Conservation (phyloP, 768 basidiomycete species). For the Tephrocybe sp. region DNA sequence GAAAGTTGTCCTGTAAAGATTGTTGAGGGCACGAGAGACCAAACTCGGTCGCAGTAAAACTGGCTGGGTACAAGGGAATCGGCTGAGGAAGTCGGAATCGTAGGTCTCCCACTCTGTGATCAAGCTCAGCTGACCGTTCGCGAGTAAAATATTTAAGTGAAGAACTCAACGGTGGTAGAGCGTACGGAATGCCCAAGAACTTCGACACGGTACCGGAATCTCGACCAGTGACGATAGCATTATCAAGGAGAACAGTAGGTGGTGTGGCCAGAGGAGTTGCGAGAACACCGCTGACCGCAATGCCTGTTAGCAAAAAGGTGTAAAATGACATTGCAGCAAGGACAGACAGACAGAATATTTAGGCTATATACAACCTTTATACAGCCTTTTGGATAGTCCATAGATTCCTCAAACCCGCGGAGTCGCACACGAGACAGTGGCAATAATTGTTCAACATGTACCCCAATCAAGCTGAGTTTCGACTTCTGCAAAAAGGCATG, state of each 20-base stretch:
- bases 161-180: slow-evolving; percentile 47
- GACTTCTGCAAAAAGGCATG: too few species aligned
- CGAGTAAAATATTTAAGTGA: neutral
- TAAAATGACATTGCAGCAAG: neutral
- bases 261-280: slow-evolving; percentile 26
- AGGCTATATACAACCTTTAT: neutral
- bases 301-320: neutral
- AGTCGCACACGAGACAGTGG: too few species aligned
- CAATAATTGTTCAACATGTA: too few species aligned
- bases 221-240: slow-evolving; percentile 42
- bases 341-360: neutral
- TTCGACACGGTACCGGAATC: slow-evolving; percentile 28
- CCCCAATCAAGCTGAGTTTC: too few species aligned
- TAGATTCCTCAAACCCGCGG: too few species aligned
- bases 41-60: slow-evolving; percentile 33
- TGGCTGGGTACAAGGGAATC: slow-evolving; percentile 31
- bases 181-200: slow-evolving; percentile 56
- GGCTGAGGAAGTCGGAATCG: slow-evolving; percentile 41
- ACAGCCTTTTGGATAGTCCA: neutral
- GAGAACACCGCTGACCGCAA: slow-evolving; percentile 1
- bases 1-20: slow-evolving; percentile 29
- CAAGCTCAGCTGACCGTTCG: neutral
- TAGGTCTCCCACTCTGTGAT: slow-evolving; percentile 31
- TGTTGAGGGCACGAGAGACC: slow-evolving; percentile 50
- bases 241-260: slow-evolving; percentile 35